Base-by-base conservation (phyloP, 345 rosid species). In the Erucastrum elatum region DNA sequence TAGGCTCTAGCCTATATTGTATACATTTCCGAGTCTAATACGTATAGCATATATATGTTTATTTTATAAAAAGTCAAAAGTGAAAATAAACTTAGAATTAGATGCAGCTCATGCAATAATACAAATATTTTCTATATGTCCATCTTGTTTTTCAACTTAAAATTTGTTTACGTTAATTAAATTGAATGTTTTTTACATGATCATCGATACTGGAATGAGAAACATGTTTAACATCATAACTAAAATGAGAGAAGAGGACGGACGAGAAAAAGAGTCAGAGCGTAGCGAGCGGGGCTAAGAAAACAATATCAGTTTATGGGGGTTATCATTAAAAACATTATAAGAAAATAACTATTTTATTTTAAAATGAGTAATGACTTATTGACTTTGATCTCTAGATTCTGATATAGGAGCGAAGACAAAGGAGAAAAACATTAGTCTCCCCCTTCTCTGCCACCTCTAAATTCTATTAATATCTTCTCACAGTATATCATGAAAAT, bases 381-480 rank as follows among this genome's bases (percentile, higher is more conserved):
- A 68, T 10, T 51, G 46, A 73, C 21, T 21, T 21, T 21, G 21
- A 62, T 68, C 29, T 39, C 4, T 62, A 55, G 66, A 62, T 74
- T 41, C 63, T 71, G 29, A 59, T 53, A 29, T 64, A 37, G 26
- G 55, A 85, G 49, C 80, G 80, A 70, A 75, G 74, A 77, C 75
- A 72, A 62, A 72, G 68, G 64, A 79, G 84, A 85, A 84, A 88
- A 88, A 78, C 80, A 86, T 80, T 75, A 67, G 74, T 84, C 86
- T 83, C 71, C 84, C 51, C 75, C 25, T 78, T 71, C 78, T 77
- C 85, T 82, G 75, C 63, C 87, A 77, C 79, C 84, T 83, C 78
- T 70, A 49, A 73, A 62, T 31, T 68, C 75, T 74, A 68, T 1
- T 69, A 74, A 51, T 80, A 80, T 68, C 74, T 41, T 35, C 68